Conservation (phyloP, 192 early-diverging fungal species). For the Lobulomyces angularis region DNA sequence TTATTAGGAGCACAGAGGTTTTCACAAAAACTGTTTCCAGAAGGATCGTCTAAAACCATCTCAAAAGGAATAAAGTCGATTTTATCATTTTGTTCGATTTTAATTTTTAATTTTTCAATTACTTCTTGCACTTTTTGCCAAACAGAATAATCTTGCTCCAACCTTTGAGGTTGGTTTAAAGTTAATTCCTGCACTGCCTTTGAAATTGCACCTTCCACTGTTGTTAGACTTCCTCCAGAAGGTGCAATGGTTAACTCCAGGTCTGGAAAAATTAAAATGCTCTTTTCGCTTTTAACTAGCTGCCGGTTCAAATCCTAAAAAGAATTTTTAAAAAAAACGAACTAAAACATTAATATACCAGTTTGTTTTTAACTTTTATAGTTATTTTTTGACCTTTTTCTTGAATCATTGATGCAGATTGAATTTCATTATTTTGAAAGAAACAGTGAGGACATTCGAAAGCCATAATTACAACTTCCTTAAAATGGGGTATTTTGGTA, state of each 20-base stretch:
- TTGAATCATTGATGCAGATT: slow-evolving; percentile 68
- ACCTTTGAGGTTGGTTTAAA: slow-evolving; percentile 45
- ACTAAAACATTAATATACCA: slow-evolving; percentile 1
- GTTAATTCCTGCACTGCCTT: slow-evolving; percentile 71
- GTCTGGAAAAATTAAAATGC: slow-evolving; percentile 64
- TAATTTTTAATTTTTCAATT: slow-evolving; percentile 13
- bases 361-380: slow-evolving; percentile 48
- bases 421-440: slow-evolving; percentile 78
- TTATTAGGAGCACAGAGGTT: slow-evolving; percentile 59
- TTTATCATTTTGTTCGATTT: slow-evolving; percentile 54
- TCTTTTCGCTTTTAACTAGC: slow-evolving; percentile 75
- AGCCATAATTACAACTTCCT: slow-evolving; percentile 69
- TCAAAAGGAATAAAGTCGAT: slow-evolving; percentile 64
- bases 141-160: neutral
- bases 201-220: slow-evolving; percentile 72
- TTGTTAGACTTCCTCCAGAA: slow-evolving; percentile 65
- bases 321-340: slow-evolving; percentile 1
- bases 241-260: slow-evolving; percentile 84
- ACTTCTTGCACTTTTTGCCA: neutral
- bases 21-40: slow-evolving; percentile 87
- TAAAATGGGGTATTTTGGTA: slow-evolving; percentile 87
- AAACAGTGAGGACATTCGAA: slow-evolving; percentile 86
- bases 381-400: slow-evolving; percentile 65
- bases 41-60: slow-evolving; percentile 72
- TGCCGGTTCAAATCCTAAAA: slow-evolving; percentile 72